These are phyloP conservation scores for Helotiales sp. DNA, from an alignment of 2,329 filamentous ascomycete species.

Conservation along the genomic window DNA sequence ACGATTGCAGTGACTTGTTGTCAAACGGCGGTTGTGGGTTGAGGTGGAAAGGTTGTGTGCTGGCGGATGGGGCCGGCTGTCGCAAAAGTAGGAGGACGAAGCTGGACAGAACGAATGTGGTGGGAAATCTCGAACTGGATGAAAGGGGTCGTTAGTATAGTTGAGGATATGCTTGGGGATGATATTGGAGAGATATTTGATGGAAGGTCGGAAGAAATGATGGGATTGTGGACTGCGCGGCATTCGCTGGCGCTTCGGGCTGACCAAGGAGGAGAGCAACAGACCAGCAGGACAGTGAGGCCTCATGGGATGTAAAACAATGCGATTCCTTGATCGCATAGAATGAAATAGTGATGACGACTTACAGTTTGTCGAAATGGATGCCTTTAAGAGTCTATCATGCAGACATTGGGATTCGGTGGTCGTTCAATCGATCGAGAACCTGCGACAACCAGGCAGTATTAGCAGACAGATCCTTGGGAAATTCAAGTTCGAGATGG, in stretches of 20 bases:
- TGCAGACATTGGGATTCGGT: constrained; percentile 42
- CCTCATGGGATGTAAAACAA: constrained; percentile 21
- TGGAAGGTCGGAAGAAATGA: constrained; percentile 35
- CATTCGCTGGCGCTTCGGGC: constrained; percentile 34
- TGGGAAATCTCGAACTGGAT: constrained; percentile 30
- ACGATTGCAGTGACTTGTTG: constrained; percentile 24
- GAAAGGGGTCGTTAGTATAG: constrained; percentile 31
- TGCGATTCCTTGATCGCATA: constrained; percentile 43
- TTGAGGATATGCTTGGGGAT: constrained; percentile 28
- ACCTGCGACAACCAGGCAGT: constrained; percentile 34
- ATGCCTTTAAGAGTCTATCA: constrained; percentile 41
- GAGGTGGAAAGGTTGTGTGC: constrained; percentile 23
- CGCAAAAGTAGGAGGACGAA: constrained; percentile 38
- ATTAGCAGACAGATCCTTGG: constrained; percentile 28
- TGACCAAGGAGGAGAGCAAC: constrained; percentile 30
- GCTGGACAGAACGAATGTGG: constrained; percentile 34
- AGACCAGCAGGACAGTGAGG: constrained; percentile 25
- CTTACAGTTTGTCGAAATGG: constrained; percentile 42
- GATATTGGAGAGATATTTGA: constrained; percentile 33
- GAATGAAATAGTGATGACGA: constrained; percentile 33
- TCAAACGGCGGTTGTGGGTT: constrained; percentile 27
- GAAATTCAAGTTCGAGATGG: constrained; percentile 22
- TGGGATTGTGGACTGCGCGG: constrained; percentile 37
- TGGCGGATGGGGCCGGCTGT: constrained; percentile 31
- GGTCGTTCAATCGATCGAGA: constrained; percentile 37